Conservation (phyloP, 1,284 basidiomycete genomes). For the Rhodotorula mucilaginosa region DNA sequence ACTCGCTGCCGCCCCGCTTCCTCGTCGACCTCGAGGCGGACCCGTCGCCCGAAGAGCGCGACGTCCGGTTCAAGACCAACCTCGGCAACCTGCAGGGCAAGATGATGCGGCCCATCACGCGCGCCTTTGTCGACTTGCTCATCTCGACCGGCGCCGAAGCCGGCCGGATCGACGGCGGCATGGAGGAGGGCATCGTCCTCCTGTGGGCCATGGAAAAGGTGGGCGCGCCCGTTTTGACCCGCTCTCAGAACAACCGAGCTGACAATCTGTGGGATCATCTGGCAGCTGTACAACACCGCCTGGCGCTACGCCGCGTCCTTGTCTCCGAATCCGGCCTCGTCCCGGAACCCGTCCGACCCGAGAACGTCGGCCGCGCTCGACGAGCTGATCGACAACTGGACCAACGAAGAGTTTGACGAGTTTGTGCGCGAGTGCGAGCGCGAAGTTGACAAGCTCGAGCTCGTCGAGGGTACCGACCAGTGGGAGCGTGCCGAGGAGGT, state of each 20-base stretch:
- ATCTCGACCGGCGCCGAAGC: conserved; percentile 30
- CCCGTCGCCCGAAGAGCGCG: neutral
- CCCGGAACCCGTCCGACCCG: conserved; percentile 4
- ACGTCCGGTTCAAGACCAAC: conserved; percentile 6
- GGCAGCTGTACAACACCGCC: conserved; percentile 23
- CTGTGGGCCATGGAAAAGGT: conserved; percentile 35
- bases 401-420: conserved; percentile 18
- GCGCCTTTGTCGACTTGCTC: conserved; percentile 24
- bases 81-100: conserved; percentile 9
- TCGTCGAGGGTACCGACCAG: conserved; percentile 12
- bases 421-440: conserved; percentile 19
- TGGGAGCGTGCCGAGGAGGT: conserved; percentile 31
- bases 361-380: conserved; percentile 14
- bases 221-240: neutral
- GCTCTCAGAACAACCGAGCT: no score
- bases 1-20: conserved; percentile 19
- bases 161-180: conserved; percentile 7
- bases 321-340: neutral
- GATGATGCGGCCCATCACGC: conserved; percentile 17
- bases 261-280: no score
- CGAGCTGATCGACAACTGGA: conserved; percentile 32
- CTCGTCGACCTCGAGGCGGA: conserved; percentile 11
- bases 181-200: conserved; percentile 25
- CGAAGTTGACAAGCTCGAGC: conserved; percentile 22
- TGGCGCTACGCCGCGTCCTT: conserved; percentile 20